phyloP scores from a whole-genome alignment of 345 rosid species.

The Xanthoceras sorbifolium region DNA sequence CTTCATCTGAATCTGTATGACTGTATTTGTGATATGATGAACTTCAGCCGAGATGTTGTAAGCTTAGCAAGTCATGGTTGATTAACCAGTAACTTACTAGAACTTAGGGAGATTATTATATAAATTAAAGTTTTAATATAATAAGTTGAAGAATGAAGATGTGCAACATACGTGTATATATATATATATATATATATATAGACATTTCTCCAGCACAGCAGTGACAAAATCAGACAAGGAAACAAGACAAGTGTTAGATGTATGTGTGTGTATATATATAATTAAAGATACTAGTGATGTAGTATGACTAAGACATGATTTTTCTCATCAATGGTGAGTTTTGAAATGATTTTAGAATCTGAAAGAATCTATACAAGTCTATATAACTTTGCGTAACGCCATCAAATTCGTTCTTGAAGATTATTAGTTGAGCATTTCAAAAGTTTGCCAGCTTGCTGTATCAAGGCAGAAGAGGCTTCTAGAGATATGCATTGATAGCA shows the following conservation, averaged over 20 bases:
- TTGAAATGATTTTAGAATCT: background rate
- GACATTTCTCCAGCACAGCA: background rate
- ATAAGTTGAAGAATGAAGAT: background rate
- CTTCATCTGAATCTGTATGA: no score
- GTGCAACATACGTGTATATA: background rate
- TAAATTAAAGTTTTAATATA: background rate
- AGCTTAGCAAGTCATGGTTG: background rate
- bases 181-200: background rate
- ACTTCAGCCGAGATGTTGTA: no score
- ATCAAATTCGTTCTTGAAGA: background rate
- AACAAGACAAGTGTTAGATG: no score
- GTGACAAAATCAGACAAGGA: background rate
- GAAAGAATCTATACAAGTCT: background rate
- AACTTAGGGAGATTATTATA: background rate
- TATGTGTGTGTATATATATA: background rate
- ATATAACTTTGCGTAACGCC: background rate
- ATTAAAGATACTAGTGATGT: background rate
- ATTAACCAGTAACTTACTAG: background rate
- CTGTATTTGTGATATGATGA: no score
- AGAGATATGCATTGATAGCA: slow-evolving; percentile 4
- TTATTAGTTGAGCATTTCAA: background rate
- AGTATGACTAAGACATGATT: background rate
- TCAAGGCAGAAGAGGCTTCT: background rate
- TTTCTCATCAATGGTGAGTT: background rate
- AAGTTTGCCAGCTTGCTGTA: slow-evolving; percentile 1